A percentile compares a stretch with the other conserved stretches of the same genome.
Evolutionary conservation across 768 basidiomycete genomes (phyloP).

Genomic region (Mycena galopus): DNA sequence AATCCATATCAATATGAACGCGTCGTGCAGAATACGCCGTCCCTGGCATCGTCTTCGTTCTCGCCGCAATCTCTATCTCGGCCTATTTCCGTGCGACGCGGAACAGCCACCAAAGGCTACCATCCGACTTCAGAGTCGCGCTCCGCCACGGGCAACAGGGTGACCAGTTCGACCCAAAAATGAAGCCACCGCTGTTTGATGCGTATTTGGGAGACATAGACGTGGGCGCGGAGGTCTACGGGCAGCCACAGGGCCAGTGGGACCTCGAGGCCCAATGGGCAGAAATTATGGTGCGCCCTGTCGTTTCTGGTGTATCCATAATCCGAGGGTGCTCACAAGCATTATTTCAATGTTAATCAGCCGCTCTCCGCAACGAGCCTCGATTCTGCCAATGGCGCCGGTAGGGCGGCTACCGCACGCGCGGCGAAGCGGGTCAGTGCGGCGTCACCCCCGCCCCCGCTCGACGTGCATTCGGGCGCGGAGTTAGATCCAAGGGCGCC

Average conservation of each 20-base stretch:
- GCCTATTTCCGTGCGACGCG: slow-evolving; percentile 21
- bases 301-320: neutral
- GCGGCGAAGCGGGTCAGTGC: neutral
- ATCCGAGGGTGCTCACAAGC: no score
- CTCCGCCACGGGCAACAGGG: neutral
- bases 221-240: neutral
- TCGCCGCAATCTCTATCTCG: slow-evolving; percentile 7
- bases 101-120: no score
- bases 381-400: no score
- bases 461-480: neutral
- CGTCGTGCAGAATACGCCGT: slow-evolving; percentile 15
- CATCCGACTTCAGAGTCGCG: neutral
- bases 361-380: slow-evolving; percentile 7
- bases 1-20: neutral
- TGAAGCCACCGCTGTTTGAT: slow-evolving; percentile 23
- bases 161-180: neutral
- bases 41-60: slow-evolving; percentile 14
- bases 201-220: neutral
- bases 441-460: neutral
- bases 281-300: slow-evolving; percentile 21
- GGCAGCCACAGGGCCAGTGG: neutral
- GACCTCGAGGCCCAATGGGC: slow-evolving; percentile 2
- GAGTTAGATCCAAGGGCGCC: neutral
- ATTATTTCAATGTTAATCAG: neutral
- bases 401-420: neutral